Conservation (phyloP, 176 grass and related monocot species). For the Chrysopogon serrulatus region DNA sequence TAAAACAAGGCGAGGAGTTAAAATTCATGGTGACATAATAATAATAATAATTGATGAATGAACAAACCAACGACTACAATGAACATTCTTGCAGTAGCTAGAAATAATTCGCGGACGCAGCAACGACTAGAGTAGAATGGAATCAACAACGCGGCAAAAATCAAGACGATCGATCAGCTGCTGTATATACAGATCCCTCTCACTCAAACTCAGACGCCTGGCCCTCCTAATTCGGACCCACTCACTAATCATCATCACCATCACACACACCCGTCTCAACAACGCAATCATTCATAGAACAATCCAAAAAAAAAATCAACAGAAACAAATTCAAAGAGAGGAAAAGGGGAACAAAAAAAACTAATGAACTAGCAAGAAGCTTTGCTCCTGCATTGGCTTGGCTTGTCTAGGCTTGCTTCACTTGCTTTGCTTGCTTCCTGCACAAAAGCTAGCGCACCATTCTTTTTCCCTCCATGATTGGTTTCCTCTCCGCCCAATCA, state of each 20-base stretch:
- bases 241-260: slow-evolving; percentile 33
- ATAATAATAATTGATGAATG: too few relatives aligned
- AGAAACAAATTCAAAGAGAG: too few relatives aligned
- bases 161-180: slow-evolving; percentile 51
- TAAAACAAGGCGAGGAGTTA: neutral
- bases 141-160: slow-evolving; percentile 35
- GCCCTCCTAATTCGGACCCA: slow-evolving; percentile 42
- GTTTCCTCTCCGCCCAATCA: neutral
- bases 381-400: slow-evolving; percentile 39
- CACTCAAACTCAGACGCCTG: slow-evolving; percentile 3
- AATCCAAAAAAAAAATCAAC: slow-evolving; percentile 40
- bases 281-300: slow-evolving; percentile 48
- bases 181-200: slow-evolving; percentile 29
- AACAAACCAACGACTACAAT: neutral
- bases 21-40: neutral
- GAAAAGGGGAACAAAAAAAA: slow-evolving; percentile 12
- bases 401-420: too few relatives aligned
- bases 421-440: slow-evolving; percentile 28
- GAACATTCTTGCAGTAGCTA: neutral
- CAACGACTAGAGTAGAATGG: neutral
- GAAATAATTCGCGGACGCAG: neutral
- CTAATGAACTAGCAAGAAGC: slow-evolving; percentile 41
- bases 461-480: neutral
- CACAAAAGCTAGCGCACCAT: slow-evolving; percentile 1
- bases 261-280: slow-evolving; percentile 49